Evolutionary conservation across 352 stramenopile species (phyloP).

Genomic region (Pythium grandisporangium): DNA sequence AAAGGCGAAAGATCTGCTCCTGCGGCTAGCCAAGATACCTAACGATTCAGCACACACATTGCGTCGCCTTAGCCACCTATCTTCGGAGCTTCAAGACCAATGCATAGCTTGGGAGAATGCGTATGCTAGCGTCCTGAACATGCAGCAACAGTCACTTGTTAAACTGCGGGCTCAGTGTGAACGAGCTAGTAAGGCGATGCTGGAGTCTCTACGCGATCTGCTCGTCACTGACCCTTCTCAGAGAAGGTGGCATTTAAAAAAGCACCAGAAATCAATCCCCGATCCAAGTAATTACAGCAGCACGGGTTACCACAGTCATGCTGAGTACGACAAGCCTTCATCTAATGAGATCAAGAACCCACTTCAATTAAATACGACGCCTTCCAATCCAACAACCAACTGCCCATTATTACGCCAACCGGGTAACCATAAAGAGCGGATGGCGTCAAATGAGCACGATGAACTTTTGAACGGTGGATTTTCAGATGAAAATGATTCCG

Average conservation of each 20-base stretch:
- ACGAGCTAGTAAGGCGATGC: slow-evolving; percentile 25
- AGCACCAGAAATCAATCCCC: no score
- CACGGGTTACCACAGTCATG: no score
- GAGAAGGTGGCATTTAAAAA: neutral
- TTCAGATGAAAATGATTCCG: no score
- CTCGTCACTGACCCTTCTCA: slow-evolving; percentile 32
- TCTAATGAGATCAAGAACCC: neutral
- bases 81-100: slow-evolving; percentile 20
- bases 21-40: slow-evolving; percentile 55
- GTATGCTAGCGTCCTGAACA: slow-evolving; percentile 54
- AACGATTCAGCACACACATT: slow-evolving; percentile 5
- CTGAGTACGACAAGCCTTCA: no score
- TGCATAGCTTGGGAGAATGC: slow-evolving; percentile 58
- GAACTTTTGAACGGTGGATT: no score
- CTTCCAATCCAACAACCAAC: neutral
- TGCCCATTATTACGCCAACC: no score
- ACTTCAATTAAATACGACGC: neutral
- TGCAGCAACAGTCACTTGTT: slow-evolving; percentile 73
- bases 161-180: slow-evolving; percentile 47
- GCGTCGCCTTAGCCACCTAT: slow-evolving; percentile 5
- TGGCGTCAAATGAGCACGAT: no score
- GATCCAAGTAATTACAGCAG: no score
- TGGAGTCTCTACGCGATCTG: slow-evolving; percentile 42
- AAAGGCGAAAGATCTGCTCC: slow-evolving; percentile 58
- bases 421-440: no score